Evolutionary conservation across 2,329 filamentous ascomycete genomes (phyloP), one percentile per base, ranked within the genome.

Genomic region (Talaromyces sp.): DNA sequence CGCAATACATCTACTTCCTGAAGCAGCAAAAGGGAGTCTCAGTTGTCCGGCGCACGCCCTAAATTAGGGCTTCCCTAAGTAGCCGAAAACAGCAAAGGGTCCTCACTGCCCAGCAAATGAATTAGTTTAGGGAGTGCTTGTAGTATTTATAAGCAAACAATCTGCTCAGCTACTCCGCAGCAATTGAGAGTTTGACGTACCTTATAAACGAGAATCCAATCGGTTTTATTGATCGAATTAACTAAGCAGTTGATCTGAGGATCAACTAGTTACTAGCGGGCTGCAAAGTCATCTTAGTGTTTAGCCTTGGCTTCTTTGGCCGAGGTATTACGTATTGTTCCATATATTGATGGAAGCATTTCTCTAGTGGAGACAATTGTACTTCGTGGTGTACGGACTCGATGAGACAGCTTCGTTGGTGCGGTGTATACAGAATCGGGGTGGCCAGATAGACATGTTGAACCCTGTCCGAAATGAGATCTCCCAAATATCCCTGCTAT

Each of bases 101-200:
- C 35, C 22, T 39, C 33, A 3, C 13, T 39, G 22, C 19, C 24
- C 13, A 24, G 45, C 45, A 48, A 48, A 11, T 48, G 22, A 16
- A 56, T 37, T 39, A 56, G n/a, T 56, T 56, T 37, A 56, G 50
- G 48, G 50, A 56, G 50, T 56, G 52, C 52, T 37, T 39, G 31
- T 56, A 56, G 50, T 35, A 56, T 56, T 22, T 56, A 22, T 56
- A 37, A 56, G 31, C 50, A 56, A 39, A 56, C 24, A 39, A 37
- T 56, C n/a, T 22, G 52, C 52, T 56, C 52, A 37, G 11, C n/a
- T 35, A 22, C 31, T 37, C 50, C 50, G 27, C 50, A 22, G 31
- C 9, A 22, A 6, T 10, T 54, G 3, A 6, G 27, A 35, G 9
- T 31, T 31, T n/a, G 27, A 33, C 13, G 48, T 52, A 31, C 14